These are phyloP conservation scores for Metarhizium sp. DNA, from an alignment of 2,329 filamentous ascomycete species.

Conservation along the genomic window DNA sequence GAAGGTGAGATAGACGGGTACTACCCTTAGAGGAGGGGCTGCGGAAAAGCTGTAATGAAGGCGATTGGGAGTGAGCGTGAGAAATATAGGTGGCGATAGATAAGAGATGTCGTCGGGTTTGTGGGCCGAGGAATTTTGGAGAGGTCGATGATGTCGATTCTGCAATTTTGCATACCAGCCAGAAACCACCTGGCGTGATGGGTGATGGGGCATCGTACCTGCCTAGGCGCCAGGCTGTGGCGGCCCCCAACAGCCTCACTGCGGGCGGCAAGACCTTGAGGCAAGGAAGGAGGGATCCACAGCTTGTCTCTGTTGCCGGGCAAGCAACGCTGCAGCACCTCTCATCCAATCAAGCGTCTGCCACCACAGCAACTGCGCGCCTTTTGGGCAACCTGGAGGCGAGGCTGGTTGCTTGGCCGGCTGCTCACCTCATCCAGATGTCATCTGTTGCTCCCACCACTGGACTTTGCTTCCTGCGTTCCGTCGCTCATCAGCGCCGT, in stretches of 20 bases:
- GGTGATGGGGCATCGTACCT: not conserved
- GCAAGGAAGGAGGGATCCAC: not conserved
- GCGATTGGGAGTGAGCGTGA: too few species aligned
- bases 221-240: not conserved
- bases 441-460: not conserved
- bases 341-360: constrained; percentile 10
- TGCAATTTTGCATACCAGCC: not conserved
- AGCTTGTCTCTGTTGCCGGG: constrained; percentile 10
- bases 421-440: constrained; percentile 1
- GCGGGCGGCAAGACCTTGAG: not conserved
- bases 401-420: not conserved
- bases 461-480: not conserved
- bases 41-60: not conserved
- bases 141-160: not conserved
- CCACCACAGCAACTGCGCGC: constrained; percentile 9
- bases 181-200: not conserved
- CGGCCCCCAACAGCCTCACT: not conserved
- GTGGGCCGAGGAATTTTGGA: too few species aligned
- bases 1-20: not conserved
- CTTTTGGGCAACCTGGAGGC: not conserved
- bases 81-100: too few species aligned
- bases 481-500: not conserved
- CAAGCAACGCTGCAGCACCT: constrained; percentile 4
- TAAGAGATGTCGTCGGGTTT: too few species aligned
- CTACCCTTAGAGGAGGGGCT: not conserved